phyloP scores from a whole-genome alignment of 441 rosid genomes.

The Gossypium aridum region DNA sequence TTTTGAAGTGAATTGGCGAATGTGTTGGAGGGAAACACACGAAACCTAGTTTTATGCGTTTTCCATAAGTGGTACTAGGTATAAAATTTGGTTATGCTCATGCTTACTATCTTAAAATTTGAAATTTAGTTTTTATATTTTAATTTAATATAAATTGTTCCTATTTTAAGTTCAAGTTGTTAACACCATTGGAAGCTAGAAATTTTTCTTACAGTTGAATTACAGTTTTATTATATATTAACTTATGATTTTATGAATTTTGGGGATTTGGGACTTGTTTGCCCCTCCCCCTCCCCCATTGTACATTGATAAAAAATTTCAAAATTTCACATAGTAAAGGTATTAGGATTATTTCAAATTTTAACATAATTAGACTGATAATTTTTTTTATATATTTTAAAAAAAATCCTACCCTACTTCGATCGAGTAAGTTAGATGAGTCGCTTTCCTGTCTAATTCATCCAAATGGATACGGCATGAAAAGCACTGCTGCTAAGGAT shows the following conservation, averaged over 20 bases:
- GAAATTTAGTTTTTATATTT: neutral
- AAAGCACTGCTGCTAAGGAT: neutral
- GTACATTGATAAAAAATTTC: too few relatives aligned
- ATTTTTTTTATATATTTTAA: neutral
- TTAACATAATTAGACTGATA: too few relatives aligned
- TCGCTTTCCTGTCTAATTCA: constrained; percentile 1
- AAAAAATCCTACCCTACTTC: neutral
- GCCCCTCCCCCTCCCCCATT: too few relatives aligned
- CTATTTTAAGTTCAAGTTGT: neutral
- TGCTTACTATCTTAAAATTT: neutral
- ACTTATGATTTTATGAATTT: too few relatives aligned
- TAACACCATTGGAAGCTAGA: too few relatives aligned
- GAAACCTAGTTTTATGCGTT: neutral
- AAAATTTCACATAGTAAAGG: too few relatives aligned
- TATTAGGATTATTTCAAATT: too few relatives aligned
- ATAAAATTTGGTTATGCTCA: neutral
- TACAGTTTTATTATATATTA: too few relatives aligned
- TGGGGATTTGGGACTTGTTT: too few relatives aligned
- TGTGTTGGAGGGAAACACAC: neutral
- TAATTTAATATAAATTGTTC: too few relatives aligned
- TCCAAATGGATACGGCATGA: neutral
- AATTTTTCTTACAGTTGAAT: too few relatives aligned
- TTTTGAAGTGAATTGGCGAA: neutral
- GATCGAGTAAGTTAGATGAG: neutral
- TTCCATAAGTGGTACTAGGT: neutral